Base-by-base conservation (phyloP, 352 stramenopile species). In the Pythium utonaiense region DNA sequence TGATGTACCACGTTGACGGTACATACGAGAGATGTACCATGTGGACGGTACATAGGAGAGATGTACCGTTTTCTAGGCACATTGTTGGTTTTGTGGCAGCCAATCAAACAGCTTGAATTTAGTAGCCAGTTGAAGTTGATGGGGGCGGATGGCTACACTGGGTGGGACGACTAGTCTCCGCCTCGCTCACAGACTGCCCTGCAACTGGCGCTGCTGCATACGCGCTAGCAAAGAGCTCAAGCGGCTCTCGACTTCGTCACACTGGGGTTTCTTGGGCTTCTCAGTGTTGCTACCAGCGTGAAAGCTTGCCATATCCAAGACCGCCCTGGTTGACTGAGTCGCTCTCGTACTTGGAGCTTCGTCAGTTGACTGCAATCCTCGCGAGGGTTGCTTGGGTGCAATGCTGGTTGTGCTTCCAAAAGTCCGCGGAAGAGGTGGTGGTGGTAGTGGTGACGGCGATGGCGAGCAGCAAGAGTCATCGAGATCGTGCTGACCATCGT, bases 401-500 rank as follows among this genome's bases (percentile, higher is more conserved):
- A 22, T 16, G 19, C 19, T 17, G 3, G 54, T 49, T 1, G 25
- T 24, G 16, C n/a, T 56, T 3, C 62, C 62, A 22, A 59, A 60
- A 14, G 31, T 22, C 19, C 63, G 63, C 0, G 63, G 63, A 3
- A 62, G 36, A 5, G 63, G 63, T 17, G 63, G 57, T 13, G 63
- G 63, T n/a, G 63, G 63, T 14, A 70, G 22, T 28, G 63, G 63
- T 12, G 57, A 70, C 16, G 63, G 63, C 14, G 56, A 53, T 1
- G 56, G 52, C 24, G 63, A 70, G 8, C 3, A 19, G 36, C 9
- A 17, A 14, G 17, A 25, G 30, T 52, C 54, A 24, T n/a, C 22
- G n/a, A 34, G 25, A 13, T 59, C 40, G 3, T 63, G 30, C 5
- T 63, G 53, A 6, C 53, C 55, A 19, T 59, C 48, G 30, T 66